A percentile compares a stretch with the other conserved stretches of the same genome.
These are phyloP conservation scores for Calocera viscosa DNA, from an alignment of 768 basidiomycete genomes.

Conservation along the genomic window DNA sequence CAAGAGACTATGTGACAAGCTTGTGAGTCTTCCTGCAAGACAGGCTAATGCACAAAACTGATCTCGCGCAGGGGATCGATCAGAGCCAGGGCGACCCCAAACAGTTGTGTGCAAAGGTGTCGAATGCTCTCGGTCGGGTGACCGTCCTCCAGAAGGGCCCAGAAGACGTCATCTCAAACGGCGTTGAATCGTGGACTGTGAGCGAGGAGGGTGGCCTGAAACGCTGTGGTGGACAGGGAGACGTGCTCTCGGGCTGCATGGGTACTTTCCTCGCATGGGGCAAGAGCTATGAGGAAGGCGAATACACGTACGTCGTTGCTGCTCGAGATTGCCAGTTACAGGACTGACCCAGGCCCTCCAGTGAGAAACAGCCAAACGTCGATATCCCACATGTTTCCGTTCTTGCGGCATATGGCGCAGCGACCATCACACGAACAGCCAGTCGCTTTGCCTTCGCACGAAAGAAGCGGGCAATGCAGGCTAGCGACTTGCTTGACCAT, in stretches of 20 bases:
- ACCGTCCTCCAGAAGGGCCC: conserved; percentile 84
- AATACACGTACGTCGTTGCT: conserved; percentile 48
- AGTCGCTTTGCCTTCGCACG: conserved; percentile 64
- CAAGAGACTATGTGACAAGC: conserved; percentile 60
- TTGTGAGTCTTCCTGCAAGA: conserved; percentile 34
- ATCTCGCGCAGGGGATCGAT: conserved; percentile 27
- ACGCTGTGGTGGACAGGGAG: conserved; percentile 92
- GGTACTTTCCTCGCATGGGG: conserved; percentile 93
- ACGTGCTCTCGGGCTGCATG: conserved; percentile 76
- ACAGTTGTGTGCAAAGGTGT: conserved; percentile 57
- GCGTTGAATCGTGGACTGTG: conserved; percentile 50
- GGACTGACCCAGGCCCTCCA: conserved; percentile 39
- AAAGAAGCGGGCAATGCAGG: conserved; percentile 69
- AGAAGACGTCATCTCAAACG: conserved; percentile 65
- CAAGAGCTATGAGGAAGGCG: conserved; percentile 77
- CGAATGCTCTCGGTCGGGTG: conserved; percentile 67
- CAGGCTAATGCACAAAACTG: not conserved
- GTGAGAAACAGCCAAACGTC: conserved; percentile 24
- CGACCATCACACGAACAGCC: conserved; percentile 75
- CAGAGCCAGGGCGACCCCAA: conserved; percentile 18
- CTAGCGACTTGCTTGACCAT: conserved; percentile 52
- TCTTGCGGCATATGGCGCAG: conserved; percentile 73
- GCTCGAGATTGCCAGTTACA: conserved; percentile 30
- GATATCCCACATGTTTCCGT: conserved; percentile 46
- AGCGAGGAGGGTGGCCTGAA: conserved; percentile 71